Evolutionary conservation across 2,329 filamentous ascomycete species (phyloP), one percentile per base, ranked within the genome.

Genomic region (Furcasterigmium furcatum): DNA sequence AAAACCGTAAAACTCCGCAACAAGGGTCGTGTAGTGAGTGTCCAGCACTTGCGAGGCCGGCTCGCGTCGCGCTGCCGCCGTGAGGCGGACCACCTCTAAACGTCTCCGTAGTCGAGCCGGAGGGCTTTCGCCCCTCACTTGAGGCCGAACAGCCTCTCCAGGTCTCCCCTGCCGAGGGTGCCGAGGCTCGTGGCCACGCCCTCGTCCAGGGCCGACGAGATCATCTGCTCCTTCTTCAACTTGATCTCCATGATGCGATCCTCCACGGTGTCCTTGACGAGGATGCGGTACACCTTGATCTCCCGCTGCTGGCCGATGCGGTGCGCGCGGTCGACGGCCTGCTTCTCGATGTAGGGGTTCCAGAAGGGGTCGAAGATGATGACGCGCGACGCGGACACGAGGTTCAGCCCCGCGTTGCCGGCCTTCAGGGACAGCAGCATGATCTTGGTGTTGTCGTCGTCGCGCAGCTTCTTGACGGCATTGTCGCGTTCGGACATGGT

Each of bases 351-450:
- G 60, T 87, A 95, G 0, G 91, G 91, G 52, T 96, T 96, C 89
- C 90, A 96, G 69, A 95, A 95, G 0, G 91, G 91, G 60, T 96
- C 91, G 59, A 95, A 82, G 52, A 96, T 87, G 63, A 96, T 89
- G 54, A 96, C 88, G 52, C 90, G 85, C 2, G 84, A 89, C 1
- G 91, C 91, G 16, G 83, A 81, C 32, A 87, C 88, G 19, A 96
- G 76, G 58, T 96, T 96, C 38, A 96, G 77, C 2, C 91, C 91
- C 0, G 91, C 84, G 55, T 92, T 92, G 27, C 88, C 88, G 2
- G 88, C 88, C 56, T 88, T 89, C 41, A 92, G 72, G 2, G 86
- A 91, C 3, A 91, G 80, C 4, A 94, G 74, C 77, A 94, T 87
- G 59, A 92, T 74, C 50, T 77, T 82, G 58, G 78, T 75, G 35